Evolutionary conservation across 306 rosid species (phyloP).

Genomic region (Abrus pulchellus): DNA sequence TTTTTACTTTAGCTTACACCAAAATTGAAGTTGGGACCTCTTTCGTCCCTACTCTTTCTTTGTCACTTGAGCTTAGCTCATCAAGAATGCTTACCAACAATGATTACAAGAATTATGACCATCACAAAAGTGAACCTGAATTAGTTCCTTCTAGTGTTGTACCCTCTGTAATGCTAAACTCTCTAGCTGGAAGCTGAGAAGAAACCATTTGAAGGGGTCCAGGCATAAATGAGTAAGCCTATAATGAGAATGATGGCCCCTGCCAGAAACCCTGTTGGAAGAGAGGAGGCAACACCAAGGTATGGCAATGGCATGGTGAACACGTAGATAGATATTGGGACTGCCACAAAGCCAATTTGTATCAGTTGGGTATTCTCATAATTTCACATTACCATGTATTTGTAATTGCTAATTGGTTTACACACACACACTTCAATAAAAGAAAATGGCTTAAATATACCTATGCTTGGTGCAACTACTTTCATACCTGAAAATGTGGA

Average conservation of each 20-base stretch:
- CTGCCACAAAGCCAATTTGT: slow-evolving; percentile 61
- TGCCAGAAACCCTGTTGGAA: slow-evolving; percentile 82
- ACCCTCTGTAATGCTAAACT: slow-evolving; percentile 14
- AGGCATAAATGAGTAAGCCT: slow-evolving; percentile 79
- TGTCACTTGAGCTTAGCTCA: slow-evolving; percentile 24
- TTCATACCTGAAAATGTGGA: slow-evolving; percentile 86
- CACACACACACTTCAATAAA: neutral
- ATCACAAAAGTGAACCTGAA: slow-evolving; percentile 25
- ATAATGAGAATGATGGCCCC: slow-evolving; percentile 72
- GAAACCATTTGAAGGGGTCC: slow-evolving; percentile 71
- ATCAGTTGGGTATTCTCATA: slow-evolving; percentile 39
- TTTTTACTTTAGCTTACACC: slow-evolving; percentile 35
- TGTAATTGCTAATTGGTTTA: neutral
- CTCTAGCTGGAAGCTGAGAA: slow-evolving; percentile 48
- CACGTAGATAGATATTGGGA: slow-evolving; percentile 77
- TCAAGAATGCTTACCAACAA: slow-evolving; percentile 31
- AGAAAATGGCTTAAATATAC: neutral
- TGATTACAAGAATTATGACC: slow-evolving; percentile 24
- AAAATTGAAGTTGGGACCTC: slow-evolving; percentile 44
- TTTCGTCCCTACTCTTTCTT: slow-evolving; percentile 12
- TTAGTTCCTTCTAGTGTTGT: slow-evolving; percentile 28
- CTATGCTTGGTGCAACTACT: slow-evolving; percentile 16
- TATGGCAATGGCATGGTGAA: slow-evolving; percentile 90
- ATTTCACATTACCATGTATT: slow-evolving; percentile 31
- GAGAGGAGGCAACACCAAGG: slow-evolving; percentile 79